Percentiles rank a stretch among this genome's conserved stretches.
phyloP scores from a whole-genome alignment of 163 green algal genomes.

The Scenedesmus sp. region DNA sequence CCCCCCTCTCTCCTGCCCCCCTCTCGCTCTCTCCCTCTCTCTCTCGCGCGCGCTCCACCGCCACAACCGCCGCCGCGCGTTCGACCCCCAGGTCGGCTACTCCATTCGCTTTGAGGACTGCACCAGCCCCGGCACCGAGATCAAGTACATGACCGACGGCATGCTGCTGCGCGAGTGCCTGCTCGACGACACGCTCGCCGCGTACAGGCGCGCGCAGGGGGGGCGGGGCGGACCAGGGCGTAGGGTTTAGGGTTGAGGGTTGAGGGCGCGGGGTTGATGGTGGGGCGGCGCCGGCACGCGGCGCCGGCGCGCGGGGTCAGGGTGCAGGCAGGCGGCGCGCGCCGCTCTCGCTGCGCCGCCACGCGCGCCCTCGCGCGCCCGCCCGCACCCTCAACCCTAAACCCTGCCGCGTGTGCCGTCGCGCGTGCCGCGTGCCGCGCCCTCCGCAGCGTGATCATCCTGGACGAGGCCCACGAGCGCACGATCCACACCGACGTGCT shows the following conservation, averaged over 20 bases:
- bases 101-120: slow-evolving; percentile 96
- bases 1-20: too few species aligned
- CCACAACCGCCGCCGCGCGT: background rate
- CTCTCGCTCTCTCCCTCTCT: too few species aligned
- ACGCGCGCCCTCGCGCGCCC: too few species aligned
- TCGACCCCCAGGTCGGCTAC: slow-evolving; percentile 82
- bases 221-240: too few species aligned
- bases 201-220: too few species aligned
- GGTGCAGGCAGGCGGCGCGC: too few species aligned
- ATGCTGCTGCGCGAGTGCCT: slow-evolving; percentile 97
- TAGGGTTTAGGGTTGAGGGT: too few species aligned
- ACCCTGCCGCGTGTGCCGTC: too few species aligned
- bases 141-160: slow-evolving; percentile 97
- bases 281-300: background rate
- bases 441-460: slow-evolving; percentile 94
- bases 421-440: too few species aligned
- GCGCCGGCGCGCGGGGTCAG: background rate
- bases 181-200: slow-evolving; percentile 82
- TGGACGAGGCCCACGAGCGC: slow-evolving; percentile 99
- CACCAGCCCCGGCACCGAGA: slow-evolving; percentile 87
- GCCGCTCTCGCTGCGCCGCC: background rate
- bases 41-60: too few species aligned
- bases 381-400: too few species aligned
- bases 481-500: slow-evolving; percentile 99
- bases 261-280: background rate